These are phyloP conservation scores for Oryza rufipogon DNA, from an alignment of 176 grass and related monocot genomes.

Conservation along the genomic window DNA sequence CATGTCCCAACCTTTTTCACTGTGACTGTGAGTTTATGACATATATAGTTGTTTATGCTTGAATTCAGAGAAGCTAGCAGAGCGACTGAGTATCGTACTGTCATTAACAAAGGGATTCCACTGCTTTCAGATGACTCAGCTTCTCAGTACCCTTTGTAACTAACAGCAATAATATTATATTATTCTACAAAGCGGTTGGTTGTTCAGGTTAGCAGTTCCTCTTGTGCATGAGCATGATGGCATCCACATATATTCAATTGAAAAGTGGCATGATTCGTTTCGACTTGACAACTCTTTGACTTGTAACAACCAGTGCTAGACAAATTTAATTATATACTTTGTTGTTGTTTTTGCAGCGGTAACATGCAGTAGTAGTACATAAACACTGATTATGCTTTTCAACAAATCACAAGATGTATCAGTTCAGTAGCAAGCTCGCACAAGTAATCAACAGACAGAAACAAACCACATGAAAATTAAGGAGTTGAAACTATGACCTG, in stretches of 20 bases:
- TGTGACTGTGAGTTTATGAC: not conserved
- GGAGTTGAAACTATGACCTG: too few species aligned
- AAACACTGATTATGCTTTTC: not conserved
- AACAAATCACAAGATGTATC: not conserved
- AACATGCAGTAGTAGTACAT: not conserved
- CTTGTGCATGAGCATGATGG: not conserved
- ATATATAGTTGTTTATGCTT: not conserved
- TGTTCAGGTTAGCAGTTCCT: not conserved
- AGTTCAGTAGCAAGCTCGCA: not conserved
- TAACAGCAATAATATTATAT: not conserved
- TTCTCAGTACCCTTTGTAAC: not conserved
- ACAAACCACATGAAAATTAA: too few species aligned
- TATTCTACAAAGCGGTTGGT: not conserved
- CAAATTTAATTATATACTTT: not conserved
- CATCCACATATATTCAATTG: not conserved
- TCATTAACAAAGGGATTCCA: not conserved
- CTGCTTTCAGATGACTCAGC: constrained; percentile 10
- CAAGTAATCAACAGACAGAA: not conserved
- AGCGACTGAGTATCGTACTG: not conserved
- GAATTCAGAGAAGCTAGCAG: not conserved
- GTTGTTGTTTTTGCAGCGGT: not conserved
- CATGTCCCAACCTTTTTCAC: not conserved
- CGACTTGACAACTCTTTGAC: not conserved
- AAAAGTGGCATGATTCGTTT: not conserved
- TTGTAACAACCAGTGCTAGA: not conserved